phyloP scores from a whole-genome alignment of 495 filamentous ascomycete species.

The Parachaetomium inaequale region DNA sequence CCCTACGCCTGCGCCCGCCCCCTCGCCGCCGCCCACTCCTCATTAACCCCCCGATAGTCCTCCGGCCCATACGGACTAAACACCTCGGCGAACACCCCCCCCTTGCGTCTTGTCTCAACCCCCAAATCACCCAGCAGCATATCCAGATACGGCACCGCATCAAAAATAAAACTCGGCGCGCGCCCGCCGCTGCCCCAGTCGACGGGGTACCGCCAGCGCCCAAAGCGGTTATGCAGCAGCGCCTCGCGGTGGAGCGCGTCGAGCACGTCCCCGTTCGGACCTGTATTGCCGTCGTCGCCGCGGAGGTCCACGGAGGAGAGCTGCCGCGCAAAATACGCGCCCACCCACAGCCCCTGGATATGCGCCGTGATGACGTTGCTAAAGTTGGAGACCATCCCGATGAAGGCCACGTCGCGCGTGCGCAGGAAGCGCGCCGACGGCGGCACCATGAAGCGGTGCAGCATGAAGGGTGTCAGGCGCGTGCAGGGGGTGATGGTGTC shows the following conservation, averaged over 20 bases:
- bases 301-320: constrained; percentile 6
- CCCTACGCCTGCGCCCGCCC: neutral
- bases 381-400: constrained; percentile 60
- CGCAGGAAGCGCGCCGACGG: constrained; percentile 45
- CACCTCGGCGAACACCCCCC: constrained; percentile 40
- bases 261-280: constrained; percentile 1
- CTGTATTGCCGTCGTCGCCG: neutral
- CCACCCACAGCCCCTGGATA: constrained; percentile 65
- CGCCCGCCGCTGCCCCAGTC: constrained; percentile 54
- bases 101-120: constrained; percentile 35
- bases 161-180: constrained; percentile 65
- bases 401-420: constrained; percentile 59
- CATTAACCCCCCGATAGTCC: constrained; percentile 56
- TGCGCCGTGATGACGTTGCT: constrained; percentile 59
- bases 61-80: constrained; percentile 50
- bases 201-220: constrained; percentile 60
- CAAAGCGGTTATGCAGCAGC: constrained; percentile 59
- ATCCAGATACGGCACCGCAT: constrained; percentile 69
- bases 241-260: constrained; percentile 47
- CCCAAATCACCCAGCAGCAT: constrained; percentile 63
- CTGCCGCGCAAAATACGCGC: constrained; percentile 52
- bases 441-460: constrained; percentile 67
- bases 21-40: constrained; percentile 46
- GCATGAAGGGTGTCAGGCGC: constrained; percentile 37
- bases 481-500: constrained; percentile 31